phyloP scores from a whole-genome alignment of 768 basidiomycete genomes.

The Leccinum boreale region DNA sequence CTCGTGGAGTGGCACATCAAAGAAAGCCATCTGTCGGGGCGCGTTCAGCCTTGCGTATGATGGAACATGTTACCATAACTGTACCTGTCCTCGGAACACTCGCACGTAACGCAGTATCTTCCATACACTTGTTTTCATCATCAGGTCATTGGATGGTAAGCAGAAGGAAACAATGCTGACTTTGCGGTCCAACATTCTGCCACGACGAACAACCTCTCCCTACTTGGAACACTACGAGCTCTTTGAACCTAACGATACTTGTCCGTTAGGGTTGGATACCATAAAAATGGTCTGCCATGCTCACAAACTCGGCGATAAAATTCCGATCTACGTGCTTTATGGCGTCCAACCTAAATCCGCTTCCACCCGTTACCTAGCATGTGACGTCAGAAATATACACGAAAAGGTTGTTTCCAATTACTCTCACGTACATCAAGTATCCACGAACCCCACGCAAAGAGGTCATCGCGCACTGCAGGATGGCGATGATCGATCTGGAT shows the following conservation, averaged over 20 bases:
- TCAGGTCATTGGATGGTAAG: background rate
- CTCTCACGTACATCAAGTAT: conserved; percentile 48
- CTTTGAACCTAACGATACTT: conserved; percentile 45
- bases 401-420: background rate
- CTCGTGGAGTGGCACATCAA: conserved; percentile 87
- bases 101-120: conserved; percentile 55
- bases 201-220: conserved; percentile 55
- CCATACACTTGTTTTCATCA: conserved; percentile 37
- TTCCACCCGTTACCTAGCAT: conserved; percentile 58
- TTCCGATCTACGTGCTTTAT: conserved; percentile 83
- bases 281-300: conserved; percentile 14
- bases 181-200: conserved; percentile 84
- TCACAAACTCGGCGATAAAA: conserved; percentile 69
- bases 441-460: conserved; percentile 78
- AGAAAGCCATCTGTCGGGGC: conserved; percentile 37
- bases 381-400: background rate
- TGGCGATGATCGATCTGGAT: conserved; percentile 79
- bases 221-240: conserved; percentile 42
- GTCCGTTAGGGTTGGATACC: background rate
- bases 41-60: background rate
- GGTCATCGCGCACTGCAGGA: conserved; percentile 72
- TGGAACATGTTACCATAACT: conserved; percentile 10
- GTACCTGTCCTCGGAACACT: conserved; percentile 63
- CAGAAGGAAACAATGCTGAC: conserved; percentile 36
- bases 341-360: conserved; percentile 85